phyloP scores from a whole-genome alignment of 2,329 filamentous ascomycete genomes.

The Kalmusia sp. region DNA sequence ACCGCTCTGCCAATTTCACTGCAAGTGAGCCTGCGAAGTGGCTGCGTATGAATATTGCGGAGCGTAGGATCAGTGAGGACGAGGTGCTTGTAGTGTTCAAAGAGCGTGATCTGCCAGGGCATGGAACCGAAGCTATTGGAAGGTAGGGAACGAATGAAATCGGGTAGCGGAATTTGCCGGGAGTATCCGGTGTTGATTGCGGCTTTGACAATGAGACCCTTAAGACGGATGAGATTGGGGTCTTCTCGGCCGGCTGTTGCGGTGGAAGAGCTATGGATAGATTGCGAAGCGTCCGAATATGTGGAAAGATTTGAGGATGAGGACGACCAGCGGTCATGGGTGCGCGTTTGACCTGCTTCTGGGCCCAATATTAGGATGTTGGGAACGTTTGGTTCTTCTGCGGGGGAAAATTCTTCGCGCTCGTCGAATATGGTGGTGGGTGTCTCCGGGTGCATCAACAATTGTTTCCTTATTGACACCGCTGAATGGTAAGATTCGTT shows the following conservation, averaged over 20 bases:
- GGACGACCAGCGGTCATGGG: slow-evolving; percentile 81
- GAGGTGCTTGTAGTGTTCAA: slow-evolving; percentile 81
- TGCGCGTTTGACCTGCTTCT: slow-evolving; percentile 56
- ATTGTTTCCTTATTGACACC: slow-evolving; percentile 44
- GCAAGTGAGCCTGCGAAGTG: slow-evolving; percentile 68
- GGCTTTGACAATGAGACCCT: slow-evolving; percentile 81
- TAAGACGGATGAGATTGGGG: slow-evolving; percentile 77
- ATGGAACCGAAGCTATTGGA: slow-evolving; percentile 79
- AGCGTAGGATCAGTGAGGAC: slow-evolving; percentile 77
- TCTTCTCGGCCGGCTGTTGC: slow-evolving; percentile 75
- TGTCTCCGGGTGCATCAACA: slow-evolving; percentile 72
- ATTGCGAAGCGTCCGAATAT: slow-evolving; percentile 71
- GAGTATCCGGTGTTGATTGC: slow-evolving; percentile 85
- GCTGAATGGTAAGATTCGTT: slow-evolving; percentile 55
- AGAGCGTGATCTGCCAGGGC: slow-evolving; percentile 72
- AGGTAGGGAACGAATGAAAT: slow-evolving; percentile 78
- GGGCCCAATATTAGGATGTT: slow-evolving; percentile 90
- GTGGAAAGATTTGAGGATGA: slow-evolving; percentile 75
- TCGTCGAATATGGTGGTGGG: slow-evolving; percentile 96
- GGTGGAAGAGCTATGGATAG: slow-evolving; percentile 71
- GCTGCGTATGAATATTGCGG: slow-evolving; percentile 54
- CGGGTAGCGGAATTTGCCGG: slow-evolving; percentile 69
- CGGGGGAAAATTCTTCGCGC: slow-evolving; percentile 74
- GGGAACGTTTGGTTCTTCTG: slow-evolving; percentile 75
- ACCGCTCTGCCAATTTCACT: slow-evolving; percentile 83